Evolutionary conservation across 352 stramenopile genomes (phyloP), one percentile per base, ranked within the genome.

Genomic region (Phytophthora pisi): DNA sequence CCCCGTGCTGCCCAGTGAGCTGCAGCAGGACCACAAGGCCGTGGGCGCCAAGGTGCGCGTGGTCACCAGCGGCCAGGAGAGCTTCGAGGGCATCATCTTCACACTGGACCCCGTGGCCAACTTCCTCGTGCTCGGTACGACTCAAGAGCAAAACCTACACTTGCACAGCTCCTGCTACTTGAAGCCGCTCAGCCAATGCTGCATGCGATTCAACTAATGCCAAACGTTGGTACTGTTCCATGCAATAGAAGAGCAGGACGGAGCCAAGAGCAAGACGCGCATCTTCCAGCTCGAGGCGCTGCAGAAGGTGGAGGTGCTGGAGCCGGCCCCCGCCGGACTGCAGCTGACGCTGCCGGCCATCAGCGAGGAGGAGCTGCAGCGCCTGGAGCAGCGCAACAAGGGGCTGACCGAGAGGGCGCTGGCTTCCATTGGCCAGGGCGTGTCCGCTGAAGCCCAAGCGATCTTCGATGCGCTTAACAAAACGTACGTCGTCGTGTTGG

Each of bases 401-500:
- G 73, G 61, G 5, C 61, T 87, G 18, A 84, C 85, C 0, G 79
- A 91, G 74, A 82, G 82, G 15, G 87, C 86, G 20, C 67, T 95
- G 43, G 87, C 87, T 16, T 93, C 87, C 23, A 95, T 95, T 47
- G 89, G 89, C 55, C 88, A 91, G 72, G 78, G 76, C 50, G 89
- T 96, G 50, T 77, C 75, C 5, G 62, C 68, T 2, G 78, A 93
- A 57, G 87, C 87, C 26, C 89, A 96, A 60, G 64, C 72, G 38
- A 91, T 95, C 68, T 96, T 96, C 51, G 88, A 96, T 61, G 87
- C 87, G 34, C 84, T 96, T 49, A 95, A 94, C 77, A 96, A 96
- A 72, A 96, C 89, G 77, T 95, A 85, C 64, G 78, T 67, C 23
- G 31, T 52, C 30, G 38, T 43, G 38, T 5, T 52, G 28, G 24